phyloP scores from a whole-genome alignment of 768 basidiomycete species.

The Suillus americanus region DNA sequence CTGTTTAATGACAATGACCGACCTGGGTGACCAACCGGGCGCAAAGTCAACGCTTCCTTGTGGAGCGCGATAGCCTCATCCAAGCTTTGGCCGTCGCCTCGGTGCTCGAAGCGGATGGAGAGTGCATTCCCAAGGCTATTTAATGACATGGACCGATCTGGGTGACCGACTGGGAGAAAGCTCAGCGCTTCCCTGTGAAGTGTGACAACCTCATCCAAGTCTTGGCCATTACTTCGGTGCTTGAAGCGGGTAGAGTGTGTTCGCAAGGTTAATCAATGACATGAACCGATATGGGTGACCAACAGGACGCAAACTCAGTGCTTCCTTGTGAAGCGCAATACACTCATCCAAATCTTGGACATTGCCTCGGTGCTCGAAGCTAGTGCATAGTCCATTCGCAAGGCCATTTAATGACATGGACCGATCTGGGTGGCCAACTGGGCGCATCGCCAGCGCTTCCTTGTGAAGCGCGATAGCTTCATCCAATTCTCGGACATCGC shows the following conservation, averaged over 20 bases:
- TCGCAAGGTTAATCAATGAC: too few species aligned
- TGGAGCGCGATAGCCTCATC: too few species aligned
- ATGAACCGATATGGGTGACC: slow-evolving; percentile 10
- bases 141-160: slow-evolving; percentile 1
- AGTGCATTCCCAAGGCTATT: not conserved
- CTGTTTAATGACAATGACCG: too few species aligned
- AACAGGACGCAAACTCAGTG: slow-evolving; percentile 12
- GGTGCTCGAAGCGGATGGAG: not conserved
- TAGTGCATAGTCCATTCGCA: slow-evolving; percentile 8
- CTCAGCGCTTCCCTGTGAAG: slow-evolving; percentile 15
- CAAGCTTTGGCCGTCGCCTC: not conserved
- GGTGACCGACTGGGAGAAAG: slow-evolving; percentile 11
- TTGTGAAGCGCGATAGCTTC: not conserved
- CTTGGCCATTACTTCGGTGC: too few species aligned
- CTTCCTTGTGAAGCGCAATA: slow-evolving; percentile 11
- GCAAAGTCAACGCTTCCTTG: too few species aligned
- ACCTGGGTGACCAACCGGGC: too few species aligned
- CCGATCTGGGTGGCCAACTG: slow-evolving; percentile 13
- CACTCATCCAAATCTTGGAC: slow-evolving; percentile 3
- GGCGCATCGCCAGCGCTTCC: slow-evolving; percentile 5
- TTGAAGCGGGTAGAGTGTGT: too few species aligned
- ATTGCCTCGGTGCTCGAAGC: not conserved
- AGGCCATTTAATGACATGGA: slow-evolving; percentile 15
- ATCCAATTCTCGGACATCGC: too few species aligned
- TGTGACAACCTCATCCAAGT: too few species aligned